A percentile compares a stretch with the other conserved stretches of the same genome.
phyloP scores from a whole-genome alignment of 2,329 filamentous ascomycete genomes.

The Aureobasidium sp. region DNA sequence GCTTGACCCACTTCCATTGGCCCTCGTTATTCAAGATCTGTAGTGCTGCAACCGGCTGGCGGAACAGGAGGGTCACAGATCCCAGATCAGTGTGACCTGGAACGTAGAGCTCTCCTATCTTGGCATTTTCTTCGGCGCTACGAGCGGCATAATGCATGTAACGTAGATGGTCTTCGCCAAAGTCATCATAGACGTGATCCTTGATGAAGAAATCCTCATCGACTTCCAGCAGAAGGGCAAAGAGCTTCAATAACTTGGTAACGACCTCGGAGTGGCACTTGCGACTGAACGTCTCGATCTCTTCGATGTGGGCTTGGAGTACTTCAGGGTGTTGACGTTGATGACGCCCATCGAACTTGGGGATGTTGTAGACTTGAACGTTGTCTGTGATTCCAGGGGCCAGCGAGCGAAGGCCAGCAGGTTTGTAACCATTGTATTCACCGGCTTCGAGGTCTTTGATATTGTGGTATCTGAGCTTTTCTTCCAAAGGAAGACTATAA shows the following conservation, averaged over 20 bases:
- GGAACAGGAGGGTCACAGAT: constrained; percentile 30
- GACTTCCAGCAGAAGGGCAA: constrained; percentile 53
- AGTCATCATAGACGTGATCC: constrained; percentile 50
- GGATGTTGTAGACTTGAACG: constrained; percentile 52
- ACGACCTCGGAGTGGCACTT: constrained; percentile 48
- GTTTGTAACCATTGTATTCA: constrained; percentile 23
- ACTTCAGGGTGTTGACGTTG: constrained; percentile 36
- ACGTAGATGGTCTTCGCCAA: constrained; percentile 52
- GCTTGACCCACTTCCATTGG: constrained; percentile 33
- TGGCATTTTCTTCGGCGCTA: constrained; percentile 21
- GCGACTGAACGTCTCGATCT: constrained; percentile 49
- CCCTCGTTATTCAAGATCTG: constrained; percentile 27
- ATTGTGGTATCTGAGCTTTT: constrained; percentile 49
- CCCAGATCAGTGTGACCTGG: constrained; percentile 37
- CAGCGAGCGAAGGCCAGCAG: constrained; percentile 7
- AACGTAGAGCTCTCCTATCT: constrained; percentile 21
- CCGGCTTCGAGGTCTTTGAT: constrained; percentile 21
- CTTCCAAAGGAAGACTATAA: constrained; percentile 47
- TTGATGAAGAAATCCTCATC: constrained; percentile 50
- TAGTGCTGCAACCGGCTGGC: constrained; percentile 30
- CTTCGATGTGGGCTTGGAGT: constrained; percentile 40
- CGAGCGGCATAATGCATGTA: constrained; percentile 51
- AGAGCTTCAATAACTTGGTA: constrained; percentile 48
- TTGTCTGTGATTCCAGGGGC: constrained; percentile 35
- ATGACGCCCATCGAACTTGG: constrained; percentile 37